Conservation (phyloP, 345 rosid species). For the Odontarrhena argentea region DNA sequence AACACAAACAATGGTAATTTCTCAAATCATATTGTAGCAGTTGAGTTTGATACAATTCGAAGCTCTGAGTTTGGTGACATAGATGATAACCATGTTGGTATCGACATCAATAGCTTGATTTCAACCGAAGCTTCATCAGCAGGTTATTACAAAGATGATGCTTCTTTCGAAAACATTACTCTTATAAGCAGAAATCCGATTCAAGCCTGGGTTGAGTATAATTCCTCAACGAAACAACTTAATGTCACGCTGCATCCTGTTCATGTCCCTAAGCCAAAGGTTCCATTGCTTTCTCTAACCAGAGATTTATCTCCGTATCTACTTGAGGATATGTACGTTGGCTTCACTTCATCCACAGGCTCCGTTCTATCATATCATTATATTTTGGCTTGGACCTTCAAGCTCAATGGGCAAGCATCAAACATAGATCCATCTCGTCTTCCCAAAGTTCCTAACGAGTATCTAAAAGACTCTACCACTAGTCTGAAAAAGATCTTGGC, state of each 20-base stretch:
- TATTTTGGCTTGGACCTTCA: conserved; percentile 64
- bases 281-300: conserved; percentile 53
- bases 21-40: conserved; percentile 66
- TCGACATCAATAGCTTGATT: conserved; percentile 55
- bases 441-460: conserved; percentile 47
- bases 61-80: conserved; percentile 68
- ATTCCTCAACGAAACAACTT: conserved; percentile 49
- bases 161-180: conserved; percentile 36
- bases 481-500: conserved; percentile 38
- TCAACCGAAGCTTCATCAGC: conserved; percentile 58
- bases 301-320: conserved; percentile 63
- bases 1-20: conserved; percentile 43
- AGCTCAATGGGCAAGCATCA: conserved; percentile 44
- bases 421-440: conserved; percentile 47
- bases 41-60: too few species aligned
- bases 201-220: conserved; percentile 87
- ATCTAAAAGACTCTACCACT: not conserved
- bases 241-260: conserved; percentile 59
- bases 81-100: conserved; percentile 38
- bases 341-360: conserved; percentile 61
- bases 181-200: conserved; percentile 48
- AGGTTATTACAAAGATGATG: conserved; percentile 45
- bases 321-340: conserved; percentile 47
- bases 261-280: conserved; percentile 48
- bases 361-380: conserved; percentile 37